phyloP scores from a whole-genome alignment of 106 monocot species.

The Dendrobium officinale region DNA sequence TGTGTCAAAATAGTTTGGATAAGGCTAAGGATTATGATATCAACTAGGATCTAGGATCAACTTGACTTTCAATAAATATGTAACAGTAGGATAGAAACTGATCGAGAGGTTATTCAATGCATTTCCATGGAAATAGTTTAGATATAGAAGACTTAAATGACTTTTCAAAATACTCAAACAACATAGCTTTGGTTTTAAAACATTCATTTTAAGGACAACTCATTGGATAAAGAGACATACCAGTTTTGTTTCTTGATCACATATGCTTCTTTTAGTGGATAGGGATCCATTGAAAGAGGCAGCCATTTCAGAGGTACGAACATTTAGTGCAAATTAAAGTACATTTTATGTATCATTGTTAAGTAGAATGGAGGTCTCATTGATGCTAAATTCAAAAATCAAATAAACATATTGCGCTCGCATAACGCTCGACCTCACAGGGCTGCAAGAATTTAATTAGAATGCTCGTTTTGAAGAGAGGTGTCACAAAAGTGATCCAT shows the following conservation, averaged over 20 bases:
- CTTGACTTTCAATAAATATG: not conserved
- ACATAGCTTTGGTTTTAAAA: not conserved
- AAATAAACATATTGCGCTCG: no score
- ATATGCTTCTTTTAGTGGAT: conserved; percentile 7
- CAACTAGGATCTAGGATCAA: not conserved
- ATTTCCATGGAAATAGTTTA: not conserved
- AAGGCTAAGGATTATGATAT: not conserved
- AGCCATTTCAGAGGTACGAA: no score
- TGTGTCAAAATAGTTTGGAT: not conserved
- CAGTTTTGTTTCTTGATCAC: conserved; percentile 10
- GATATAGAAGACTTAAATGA: not conserved
- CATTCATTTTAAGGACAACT: not conserved
- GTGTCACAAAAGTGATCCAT: no score
- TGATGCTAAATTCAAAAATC: no score
- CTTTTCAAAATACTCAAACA: not conserved
- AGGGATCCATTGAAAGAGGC: not conserved
- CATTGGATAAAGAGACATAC: conserved; percentile 9
- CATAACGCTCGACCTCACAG: no score
- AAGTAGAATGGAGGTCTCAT: no score
- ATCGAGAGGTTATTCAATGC: not conserved
- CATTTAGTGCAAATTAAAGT: no score
- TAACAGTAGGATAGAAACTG: not conserved
- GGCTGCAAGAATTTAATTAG: no score
- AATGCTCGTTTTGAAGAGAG: no score
- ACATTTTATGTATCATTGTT: no score